Evolutionary conservation across 2,329 filamentous ascomycete genomes (phyloP).

Genomic region (Juglanconis oblonga): DNA sequence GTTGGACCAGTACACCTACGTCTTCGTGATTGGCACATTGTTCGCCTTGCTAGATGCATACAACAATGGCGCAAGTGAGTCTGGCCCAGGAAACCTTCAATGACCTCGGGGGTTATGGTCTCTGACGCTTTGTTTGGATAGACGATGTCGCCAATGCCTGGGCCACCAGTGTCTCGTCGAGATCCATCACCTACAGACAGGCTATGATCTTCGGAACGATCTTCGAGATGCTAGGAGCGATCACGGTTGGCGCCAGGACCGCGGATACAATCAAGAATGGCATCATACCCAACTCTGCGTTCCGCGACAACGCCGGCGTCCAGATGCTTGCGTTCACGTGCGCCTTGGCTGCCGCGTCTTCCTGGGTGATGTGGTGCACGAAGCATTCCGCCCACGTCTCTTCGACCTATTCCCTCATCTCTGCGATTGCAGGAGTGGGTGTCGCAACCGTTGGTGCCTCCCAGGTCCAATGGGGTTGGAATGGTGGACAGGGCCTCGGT

Average conservation of each 20-base stretch:
- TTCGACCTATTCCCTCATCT: slow-evolving; percentile 70
- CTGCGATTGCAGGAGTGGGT: slow-evolving; percentile 66
- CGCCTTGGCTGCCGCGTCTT: slow-evolving; percentile 61
- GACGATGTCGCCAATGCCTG: slow-evolving; percentile 84
- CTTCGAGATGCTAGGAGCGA: slow-evolving; percentile 66
- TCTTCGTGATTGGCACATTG: slow-evolving; percentile 72
- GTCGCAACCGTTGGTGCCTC: slow-evolving; percentile 62
- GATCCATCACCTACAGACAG: slow-evolving; percentile 68
- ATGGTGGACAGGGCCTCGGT: slow-evolving; percentile 64
- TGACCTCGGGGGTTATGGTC: background rate
- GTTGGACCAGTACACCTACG: slow-evolving; percentile 64
- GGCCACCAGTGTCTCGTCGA: slow-evolving; percentile 78
- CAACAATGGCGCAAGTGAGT: slow-evolving; percentile 74
- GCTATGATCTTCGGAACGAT: slow-evolving; percentile 65
- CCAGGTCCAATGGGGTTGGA: slow-evolving; percentile 68
- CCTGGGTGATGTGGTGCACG: slow-evolving; percentile 81
- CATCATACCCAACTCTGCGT: slow-evolving; percentile 61
- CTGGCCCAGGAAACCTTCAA: background rate
- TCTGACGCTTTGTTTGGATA: slow-evolving; percentile 28
- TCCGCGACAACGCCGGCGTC: slow-evolving; percentile 59
- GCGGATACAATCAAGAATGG: slow-evolving; percentile 79
- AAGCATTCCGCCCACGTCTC: slow-evolving; percentile 70
- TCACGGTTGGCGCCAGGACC: slow-evolving; percentile 65
- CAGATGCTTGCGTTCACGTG: slow-evolving; percentile 68
- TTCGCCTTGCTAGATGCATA: slow-evolving; percentile 75